Conservation (phyloP, 2,329 filamentous ascomycete genomes). For the Xylariales sp. region DNA sequence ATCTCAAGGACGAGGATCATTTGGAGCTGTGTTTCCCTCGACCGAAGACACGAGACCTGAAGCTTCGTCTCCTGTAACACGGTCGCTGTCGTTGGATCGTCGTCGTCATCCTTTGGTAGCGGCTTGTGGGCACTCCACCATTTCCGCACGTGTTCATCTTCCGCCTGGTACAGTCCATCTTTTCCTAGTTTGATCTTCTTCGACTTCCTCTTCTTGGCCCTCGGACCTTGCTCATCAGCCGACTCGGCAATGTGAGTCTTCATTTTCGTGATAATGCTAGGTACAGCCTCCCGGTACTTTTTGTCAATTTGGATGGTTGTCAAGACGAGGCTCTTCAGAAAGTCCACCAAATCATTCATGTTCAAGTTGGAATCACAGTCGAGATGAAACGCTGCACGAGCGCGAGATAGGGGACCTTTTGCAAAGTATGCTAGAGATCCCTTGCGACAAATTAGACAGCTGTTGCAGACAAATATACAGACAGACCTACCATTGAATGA, state of each 20-base stretch:
- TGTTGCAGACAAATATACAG: background rate
- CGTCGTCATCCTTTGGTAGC: constrained; percentile 41
- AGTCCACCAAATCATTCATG: constrained; percentile 60
- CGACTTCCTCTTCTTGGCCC: constrained; percentile 46
- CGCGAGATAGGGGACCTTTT: constrained; percentile 73
- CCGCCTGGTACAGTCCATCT: constrained; percentile 62
- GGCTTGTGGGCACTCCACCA: constrained; percentile 66
- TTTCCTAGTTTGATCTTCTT: constrained; percentile 65
- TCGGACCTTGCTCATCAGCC: constrained; percentile 45
- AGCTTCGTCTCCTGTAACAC: constrained; percentile 52
- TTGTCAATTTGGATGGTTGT: constrained; percentile 67
- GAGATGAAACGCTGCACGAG: constrained; percentile 64
- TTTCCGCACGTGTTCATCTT: constrained; percentile 58
- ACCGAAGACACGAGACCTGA: constrained; percentile 61
- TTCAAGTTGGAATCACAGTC: constrained; percentile 56
- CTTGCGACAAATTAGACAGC: constrained; percentile 43
- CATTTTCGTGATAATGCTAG: constrained; percentile 54
- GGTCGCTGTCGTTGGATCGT: constrained; percentile 32
- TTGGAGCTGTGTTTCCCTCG: constrained; percentile 74
- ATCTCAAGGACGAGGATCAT: constrained; percentile 77
- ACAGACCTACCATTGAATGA: constrained; percentile 53
- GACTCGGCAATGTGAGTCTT: constrained; percentile 53
- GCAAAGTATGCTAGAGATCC: constrained; percentile 79
- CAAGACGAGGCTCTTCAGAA: constrained; percentile 65
- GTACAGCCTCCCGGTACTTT: constrained; percentile 71